phyloP scores from a whole-genome alignment of 495 filamentous ascomycete genomes.

The Neurospora sp. region DNA sequence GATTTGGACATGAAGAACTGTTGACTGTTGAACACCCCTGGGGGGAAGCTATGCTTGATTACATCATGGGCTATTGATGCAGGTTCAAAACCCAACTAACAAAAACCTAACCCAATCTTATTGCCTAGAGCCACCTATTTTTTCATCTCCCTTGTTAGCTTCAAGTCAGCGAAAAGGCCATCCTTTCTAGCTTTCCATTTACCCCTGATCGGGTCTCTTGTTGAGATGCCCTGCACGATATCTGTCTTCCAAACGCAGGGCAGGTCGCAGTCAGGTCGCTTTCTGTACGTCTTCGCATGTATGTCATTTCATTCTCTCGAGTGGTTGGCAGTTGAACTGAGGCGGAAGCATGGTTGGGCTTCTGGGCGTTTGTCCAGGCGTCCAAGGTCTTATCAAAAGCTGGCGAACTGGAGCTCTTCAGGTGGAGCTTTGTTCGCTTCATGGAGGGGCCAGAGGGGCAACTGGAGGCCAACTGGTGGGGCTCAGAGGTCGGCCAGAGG shows the following conservation, averaged over 20 bases:
- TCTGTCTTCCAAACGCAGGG: background rate
- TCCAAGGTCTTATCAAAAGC: background rate
- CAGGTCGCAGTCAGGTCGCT: background rate
- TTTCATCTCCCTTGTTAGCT: background rate
- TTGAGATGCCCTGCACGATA: background rate
- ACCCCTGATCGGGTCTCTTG: background rate
- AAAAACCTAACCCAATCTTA: background rate
- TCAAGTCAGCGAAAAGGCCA: background rate
- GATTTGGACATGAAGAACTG: background rate
- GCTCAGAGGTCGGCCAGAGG: background rate
- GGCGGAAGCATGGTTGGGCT: background rate
- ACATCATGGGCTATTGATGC: conserved; percentile 17
- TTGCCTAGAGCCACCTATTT: background rate
- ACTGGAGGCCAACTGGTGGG: background rate
- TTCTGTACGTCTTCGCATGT: background rate
- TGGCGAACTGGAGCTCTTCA: background rate
- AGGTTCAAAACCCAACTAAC: conserved; percentile 11
- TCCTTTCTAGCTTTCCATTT: background rate
- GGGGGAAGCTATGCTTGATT: conserved; percentile 14
- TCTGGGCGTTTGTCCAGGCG: background rate
- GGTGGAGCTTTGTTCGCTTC: background rate
- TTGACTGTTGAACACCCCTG: background rate
- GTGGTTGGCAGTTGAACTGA: background rate
- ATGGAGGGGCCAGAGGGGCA: background rate
- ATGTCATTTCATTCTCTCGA: background rate